A percentile compares a stretch with the other conserved stretches of the same genome.
Evolutionary conservation across 2,329 filamentous ascomycete genomes (phyloP).

Genomic region (Passalora sequoiae): DNA sequence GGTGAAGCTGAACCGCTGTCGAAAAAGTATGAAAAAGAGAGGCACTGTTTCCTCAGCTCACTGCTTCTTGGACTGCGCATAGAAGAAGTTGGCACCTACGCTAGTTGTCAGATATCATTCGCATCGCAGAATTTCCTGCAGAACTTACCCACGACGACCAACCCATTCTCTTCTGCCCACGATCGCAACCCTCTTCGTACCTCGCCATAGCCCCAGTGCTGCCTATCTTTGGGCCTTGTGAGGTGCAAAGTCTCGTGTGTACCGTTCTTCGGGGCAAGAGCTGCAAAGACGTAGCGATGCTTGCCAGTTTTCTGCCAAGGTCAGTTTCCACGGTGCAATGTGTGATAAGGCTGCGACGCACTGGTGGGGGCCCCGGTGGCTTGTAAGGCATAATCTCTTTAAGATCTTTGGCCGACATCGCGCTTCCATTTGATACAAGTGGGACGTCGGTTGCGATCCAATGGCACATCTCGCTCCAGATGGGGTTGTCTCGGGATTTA

Average conservation of each 20-base stretch:
- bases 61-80: conserved; percentile 47
- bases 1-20: no score
- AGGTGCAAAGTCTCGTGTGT: conserved; percentile 41
- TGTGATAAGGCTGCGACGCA: no score
- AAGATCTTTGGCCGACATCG: conserved; percentile 5
- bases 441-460: conserved; percentile 45
- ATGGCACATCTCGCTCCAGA: conserved; percentile 56
- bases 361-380: conserved; percentile 49
- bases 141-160: conserved; percentile 43
- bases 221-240: conserved; percentile 44
- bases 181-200: conserved; percentile 48
- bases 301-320: conserved; percentile 55
- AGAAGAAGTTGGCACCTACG: conserved; percentile 43
- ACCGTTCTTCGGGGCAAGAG: conserved; percentile 44
- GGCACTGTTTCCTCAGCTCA: no score
- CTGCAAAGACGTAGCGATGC: conserved; percentile 55
- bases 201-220: conserved; percentile 53
- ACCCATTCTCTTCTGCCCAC: conserved; percentile 47
- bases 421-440: conserved; percentile 14
- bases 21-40: no score
- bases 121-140: neutral
- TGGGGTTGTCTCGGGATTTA: conserved; percentile 49
- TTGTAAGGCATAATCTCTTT: conserved; percentile 48
- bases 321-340: no score
- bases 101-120: conserved; percentile 5